phyloP scores from a whole-genome alignment of 2,329 filamentous ascomycete genomes.

The Colletotrichum chlorophyti region DNA sequence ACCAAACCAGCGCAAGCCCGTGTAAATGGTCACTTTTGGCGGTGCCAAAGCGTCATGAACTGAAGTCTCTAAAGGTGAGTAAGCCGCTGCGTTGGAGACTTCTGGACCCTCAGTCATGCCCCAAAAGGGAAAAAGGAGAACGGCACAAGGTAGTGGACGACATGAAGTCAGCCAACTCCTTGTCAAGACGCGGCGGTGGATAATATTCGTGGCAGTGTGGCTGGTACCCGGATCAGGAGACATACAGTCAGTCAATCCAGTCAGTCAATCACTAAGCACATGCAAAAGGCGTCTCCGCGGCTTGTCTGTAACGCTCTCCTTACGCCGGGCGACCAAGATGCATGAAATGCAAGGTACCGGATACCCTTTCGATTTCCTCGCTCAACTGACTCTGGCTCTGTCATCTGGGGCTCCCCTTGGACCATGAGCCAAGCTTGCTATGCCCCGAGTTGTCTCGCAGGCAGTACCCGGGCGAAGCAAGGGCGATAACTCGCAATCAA shows the following conservation, averaged over 20 bases:
- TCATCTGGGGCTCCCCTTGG: slow-evolving; percentile 5
- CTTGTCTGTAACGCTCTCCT: background rate
- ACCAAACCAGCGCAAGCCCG: background rate
- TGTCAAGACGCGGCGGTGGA: background rate
- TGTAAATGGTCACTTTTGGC: background rate
- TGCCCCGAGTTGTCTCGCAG: slow-evolving; percentile 1
- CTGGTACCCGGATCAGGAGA: background rate
- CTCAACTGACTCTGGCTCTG: background rate
- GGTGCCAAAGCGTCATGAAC: slow-evolving; percentile 4
- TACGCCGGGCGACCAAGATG: background rate
- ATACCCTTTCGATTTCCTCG: background rate
- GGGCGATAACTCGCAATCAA: background rate
- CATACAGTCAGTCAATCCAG: background rate
- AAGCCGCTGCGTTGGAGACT: too few relatives aligned
- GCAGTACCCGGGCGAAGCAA: background rate
- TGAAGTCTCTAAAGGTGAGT: too few relatives aligned
- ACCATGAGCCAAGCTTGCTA: slow-evolving; percentile 5
- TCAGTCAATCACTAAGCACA: too few relatives aligned
- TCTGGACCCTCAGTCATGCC: too few relatives aligned
- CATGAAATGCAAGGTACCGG: background rate
- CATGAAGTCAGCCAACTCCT: too few relatives aligned
- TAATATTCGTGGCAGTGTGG: slow-evolving; percentile 23
- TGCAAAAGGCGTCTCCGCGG: background rate
- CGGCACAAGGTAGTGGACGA: too few relatives aligned
- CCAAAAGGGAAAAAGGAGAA: too few relatives aligned